These are phyloP conservation scores for Carpinus fangiana DNA, from an alignment of 306 rosid species.

Conservation along the genomic window DNA sequence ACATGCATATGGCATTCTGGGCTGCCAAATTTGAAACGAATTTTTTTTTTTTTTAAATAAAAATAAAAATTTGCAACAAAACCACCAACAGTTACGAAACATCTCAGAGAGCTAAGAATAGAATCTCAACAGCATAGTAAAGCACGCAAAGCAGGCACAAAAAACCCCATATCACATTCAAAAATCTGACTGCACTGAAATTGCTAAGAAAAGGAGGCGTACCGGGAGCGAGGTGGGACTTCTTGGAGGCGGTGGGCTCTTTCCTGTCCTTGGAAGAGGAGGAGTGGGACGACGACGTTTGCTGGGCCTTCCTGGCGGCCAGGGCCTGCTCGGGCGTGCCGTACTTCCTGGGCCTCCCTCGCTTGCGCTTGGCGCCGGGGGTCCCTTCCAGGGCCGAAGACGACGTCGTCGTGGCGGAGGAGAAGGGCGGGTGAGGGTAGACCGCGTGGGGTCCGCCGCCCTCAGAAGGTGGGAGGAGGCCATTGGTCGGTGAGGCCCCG, in stretches of 20 bases:
- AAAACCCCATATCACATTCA: too few species aligned
- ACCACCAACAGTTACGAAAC: background rate
- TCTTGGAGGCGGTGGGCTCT: slow-evolving; percentile 50
- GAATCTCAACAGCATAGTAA: too few species aligned
- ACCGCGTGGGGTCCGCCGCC: slow-evolving; percentile 56
- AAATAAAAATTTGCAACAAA: slow-evolving; percentile 1
- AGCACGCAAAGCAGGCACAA: too few species aligned
- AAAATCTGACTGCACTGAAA: too few species aligned
- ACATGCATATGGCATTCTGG: background rate
- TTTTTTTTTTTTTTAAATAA: too few species aligned
- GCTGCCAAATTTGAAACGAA: background rate
- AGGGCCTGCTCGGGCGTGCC: slow-evolving; percentile 83
- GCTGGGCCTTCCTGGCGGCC: slow-evolving; percentile 76
- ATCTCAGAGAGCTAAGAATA: background rate
- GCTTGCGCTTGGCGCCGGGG: slow-evolving; percentile 61
- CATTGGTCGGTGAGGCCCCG: slow-evolving; percentile 57
- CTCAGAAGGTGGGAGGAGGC: slow-evolving; percentile 43
- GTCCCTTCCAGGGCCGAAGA: background rate
- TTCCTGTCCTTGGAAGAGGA: slow-evolving; percentile 55
- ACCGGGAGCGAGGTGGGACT: slow-evolving; percentile 66
- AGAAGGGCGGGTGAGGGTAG: slow-evolving; percentile 68
- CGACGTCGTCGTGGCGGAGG: slow-evolving; percentile 47
- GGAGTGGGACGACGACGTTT: slow-evolving; percentile 67
- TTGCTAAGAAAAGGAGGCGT: slow-evolving; percentile 4
- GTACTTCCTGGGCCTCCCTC: slow-evolving; percentile 91